Conservation (phyloP, 2,329 filamentous ascomycete species). For the Fusarium pseudonygamai region DNA sequence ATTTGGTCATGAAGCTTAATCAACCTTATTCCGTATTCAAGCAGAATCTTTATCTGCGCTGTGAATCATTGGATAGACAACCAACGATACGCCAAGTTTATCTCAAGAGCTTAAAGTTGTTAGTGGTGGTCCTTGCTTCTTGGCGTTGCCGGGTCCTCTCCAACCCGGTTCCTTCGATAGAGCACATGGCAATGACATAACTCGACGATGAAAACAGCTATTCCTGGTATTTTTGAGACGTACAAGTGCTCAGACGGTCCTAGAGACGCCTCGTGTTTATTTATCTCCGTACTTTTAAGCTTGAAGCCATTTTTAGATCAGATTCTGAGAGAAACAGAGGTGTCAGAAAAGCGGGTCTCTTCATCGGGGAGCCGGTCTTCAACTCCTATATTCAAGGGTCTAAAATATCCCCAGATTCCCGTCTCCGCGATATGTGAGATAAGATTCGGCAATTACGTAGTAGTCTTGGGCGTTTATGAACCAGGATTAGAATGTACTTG, state of each 20-base stretch:
- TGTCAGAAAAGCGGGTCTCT: background rate
- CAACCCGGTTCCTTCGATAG: background rate
- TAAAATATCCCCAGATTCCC: background rate
- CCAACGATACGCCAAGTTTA: background rate
- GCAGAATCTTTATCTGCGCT: too few relatives aligned
- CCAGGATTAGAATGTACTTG: background rate
- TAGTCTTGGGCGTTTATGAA: background rate
- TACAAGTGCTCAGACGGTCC: fast-evolving
- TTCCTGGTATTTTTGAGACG: background rate
- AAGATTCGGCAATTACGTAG: background rate
- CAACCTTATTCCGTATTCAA: background rate
- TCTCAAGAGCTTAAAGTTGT: conserved; percentile 4
- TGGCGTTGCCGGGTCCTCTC: background rate
- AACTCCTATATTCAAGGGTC: background rate
- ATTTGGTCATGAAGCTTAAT: too few relatives aligned
- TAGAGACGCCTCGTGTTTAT: fast-evolving
- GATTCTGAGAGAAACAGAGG: background rate
- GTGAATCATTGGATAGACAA: background rate
- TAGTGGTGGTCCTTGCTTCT: background rate
- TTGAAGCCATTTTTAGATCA: background rate
- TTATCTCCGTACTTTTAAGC: background rate
- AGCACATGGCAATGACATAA: conserved; percentile 4
- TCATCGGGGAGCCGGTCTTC: background rate
- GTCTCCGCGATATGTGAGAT: background rate
- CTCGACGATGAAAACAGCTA: background rate